phyloP scores from a whole-genome alignment of 805 yeast genomes.

The Ogataea henricii region DNA sequence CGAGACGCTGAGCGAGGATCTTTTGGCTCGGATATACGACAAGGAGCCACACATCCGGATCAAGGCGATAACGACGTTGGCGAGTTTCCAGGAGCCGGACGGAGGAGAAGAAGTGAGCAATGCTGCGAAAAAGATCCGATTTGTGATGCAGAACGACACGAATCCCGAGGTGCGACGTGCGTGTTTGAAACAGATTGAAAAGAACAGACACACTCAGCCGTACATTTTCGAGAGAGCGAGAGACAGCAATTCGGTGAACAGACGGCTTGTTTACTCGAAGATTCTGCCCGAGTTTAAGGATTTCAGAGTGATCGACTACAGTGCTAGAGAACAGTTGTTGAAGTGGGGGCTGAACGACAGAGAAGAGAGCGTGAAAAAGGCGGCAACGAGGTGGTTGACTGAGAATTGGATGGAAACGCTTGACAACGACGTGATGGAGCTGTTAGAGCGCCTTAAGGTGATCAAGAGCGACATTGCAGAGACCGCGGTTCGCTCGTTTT shows the following conservation, averaged over 20 bases:
- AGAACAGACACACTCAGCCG: constrained; percentile 53
- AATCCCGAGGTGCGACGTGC: constrained; percentile 89
- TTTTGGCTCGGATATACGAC: constrained; percentile 67
- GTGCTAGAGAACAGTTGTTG: constrained; percentile 64
- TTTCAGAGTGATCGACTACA: constrained; percentile 50
- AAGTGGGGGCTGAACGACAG: constrained; percentile 89
- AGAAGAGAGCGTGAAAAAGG: constrained; percentile 68
- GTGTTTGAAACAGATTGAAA: constrained; percentile 69
- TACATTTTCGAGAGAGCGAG: constrained; percentile 77
- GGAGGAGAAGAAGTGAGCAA: constrained; percentile 44
- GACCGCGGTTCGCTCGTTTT: constrained; percentile 62
- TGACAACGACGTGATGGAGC: constrained; percentile 68
- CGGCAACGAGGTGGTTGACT: constrained; percentile 72
- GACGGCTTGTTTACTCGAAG: constrained; percentile 72
- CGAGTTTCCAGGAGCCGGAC: constrained; percentile 69
- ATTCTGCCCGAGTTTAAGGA: constrained; percentile 68
- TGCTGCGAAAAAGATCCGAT: constrained; percentile 48
- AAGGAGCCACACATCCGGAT: constrained; percentile 77
- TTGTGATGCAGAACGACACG: constrained; percentile 72
- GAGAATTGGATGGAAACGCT: constrained; percentile 70
- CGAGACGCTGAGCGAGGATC: constrained; percentile 58
- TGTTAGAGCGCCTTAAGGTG: constrained; percentile 72
- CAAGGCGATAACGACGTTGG: constrained; percentile 80
- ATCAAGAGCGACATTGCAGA: constrained; percentile 68
- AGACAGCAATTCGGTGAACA: constrained; percentile 69